These are phyloP conservation scores for Annulohypoxylon nitens DNA, from an alignment of 495 filamentous ascomycete genomes.

Conservation along the genomic window DNA sequence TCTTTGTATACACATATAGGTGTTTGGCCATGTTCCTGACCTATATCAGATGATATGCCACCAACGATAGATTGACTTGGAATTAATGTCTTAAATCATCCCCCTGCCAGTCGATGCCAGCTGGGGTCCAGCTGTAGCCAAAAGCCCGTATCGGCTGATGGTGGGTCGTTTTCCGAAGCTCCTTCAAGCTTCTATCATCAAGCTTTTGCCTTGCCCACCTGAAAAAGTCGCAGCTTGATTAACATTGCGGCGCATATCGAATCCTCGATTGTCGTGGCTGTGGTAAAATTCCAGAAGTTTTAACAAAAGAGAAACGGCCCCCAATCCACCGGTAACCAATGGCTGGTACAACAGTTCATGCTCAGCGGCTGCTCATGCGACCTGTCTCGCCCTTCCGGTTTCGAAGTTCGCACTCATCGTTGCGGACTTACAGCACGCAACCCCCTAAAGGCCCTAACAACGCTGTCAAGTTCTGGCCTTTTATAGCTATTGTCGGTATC, in stretches of 20 bases:
- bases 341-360: constrained; percentile 7
- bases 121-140: neutral
- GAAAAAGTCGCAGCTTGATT: constrained; percentile 19
- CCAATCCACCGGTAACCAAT: constrained; percentile 32
- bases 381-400: constrained; percentile 31
- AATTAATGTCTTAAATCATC: neutral
- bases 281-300: constrained; percentile 4
- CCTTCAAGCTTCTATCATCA: constrained; percentile 12
- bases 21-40: neutral
- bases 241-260: constrained; percentile 32
- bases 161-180: constrained; percentile 35
- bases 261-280: constrained; percentile 1
- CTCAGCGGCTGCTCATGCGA: constrained; percentile 33
- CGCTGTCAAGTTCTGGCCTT: constrained; percentile 64
- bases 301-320: constrained; percentile 29
- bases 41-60: constrained; percentile 2
- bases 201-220: constrained; percentile 8
- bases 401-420: constrained; percentile 19
- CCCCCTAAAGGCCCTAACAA: constrained; percentile 49
- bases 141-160: constrained; percentile 25
- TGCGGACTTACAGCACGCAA: constrained; percentile 50
- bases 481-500: constrained; percentile 60
- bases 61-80: neutral
- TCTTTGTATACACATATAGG: neutral
- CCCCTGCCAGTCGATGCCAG: neutral